Base-by-base conservation (phyloP, 805 yeast species). In the Millerozyma acaciae region DNA sequence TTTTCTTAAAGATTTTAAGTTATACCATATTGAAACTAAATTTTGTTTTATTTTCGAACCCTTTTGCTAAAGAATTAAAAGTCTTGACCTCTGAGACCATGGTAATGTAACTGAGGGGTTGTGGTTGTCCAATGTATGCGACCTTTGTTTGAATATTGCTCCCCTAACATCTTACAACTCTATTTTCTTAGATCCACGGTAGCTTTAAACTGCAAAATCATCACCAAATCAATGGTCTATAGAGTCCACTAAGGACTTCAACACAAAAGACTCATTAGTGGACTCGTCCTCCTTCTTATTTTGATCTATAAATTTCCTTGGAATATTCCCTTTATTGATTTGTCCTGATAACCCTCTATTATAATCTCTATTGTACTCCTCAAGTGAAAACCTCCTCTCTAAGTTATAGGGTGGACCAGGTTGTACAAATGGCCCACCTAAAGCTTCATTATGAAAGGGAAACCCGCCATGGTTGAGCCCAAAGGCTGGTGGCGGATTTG, bases 191-290 rank as follows among this genome's bases (percentile, higher is more conserved):
- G n/a, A n/a, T n/a, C n/a, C n/a, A n/a, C n/a, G n/a, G n/a, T n/a
- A n/a, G n/a, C n/a, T n/a, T n/a, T n/a, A n/a, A n/a, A 25, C 28
- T 5, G 28, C 6, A n/a, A 34, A 25, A 15, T 15, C 28, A 24
- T 21, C 7, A 19, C 13, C 16, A 26, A 4, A 16, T 33, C 35
- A 62, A 33, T 60, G 60, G 44, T 64, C 60, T 26, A 65, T 59
- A 16, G 66, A 63, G 37, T 65, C 70, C 29, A 65, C 70, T 38
- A 65, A 56, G 12, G 66, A 58, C 42, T 64, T 57, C 43, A 63
- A 48, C 33, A 65, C 65, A 36, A 59, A 56, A 33, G 55, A 50
- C 20, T 43, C 54, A 7, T 31, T 33, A 6, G 16, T 32, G 10
- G 25, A 22, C 24, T 33, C 29, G 20, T 21, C 20, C 8, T 26